Percentiles rank a stretch among this genome's conserved stretches.
Conservation (phyloP, 2,329 filamentous ascomycete species). For the Verticillium nonalfalfae region DNA sequence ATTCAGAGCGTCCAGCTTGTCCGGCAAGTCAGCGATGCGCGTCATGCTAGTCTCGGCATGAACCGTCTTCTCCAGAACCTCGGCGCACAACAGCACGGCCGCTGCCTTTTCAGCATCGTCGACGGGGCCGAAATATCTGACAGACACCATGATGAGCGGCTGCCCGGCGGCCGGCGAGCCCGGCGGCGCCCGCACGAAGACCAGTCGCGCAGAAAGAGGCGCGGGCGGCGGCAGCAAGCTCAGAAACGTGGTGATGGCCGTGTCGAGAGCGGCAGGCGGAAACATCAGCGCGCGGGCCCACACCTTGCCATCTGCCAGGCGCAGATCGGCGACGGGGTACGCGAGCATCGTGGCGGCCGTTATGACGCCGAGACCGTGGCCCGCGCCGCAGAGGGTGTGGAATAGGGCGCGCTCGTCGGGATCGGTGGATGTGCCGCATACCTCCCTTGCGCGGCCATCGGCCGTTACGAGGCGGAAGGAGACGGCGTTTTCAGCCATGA, state of each 20-base stretch:
- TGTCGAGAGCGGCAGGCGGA: constrained; percentile 12
- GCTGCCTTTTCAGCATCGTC: constrained; percentile 16
- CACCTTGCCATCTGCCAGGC: constrained; percentile 19
- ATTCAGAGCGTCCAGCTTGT: constrained; percentile 14
- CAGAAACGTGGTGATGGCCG: constrained; percentile 15
- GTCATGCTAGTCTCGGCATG: constrained; percentile 14
- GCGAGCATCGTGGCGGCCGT: constrained; percentile 17
- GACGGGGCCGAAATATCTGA: constrained; percentile 16
- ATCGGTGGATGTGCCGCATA: constrained; percentile 9
- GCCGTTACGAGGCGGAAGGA: constrained; percentile 20
- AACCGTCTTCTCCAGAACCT: constrained; percentile 13
- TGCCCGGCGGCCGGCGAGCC: constrained; percentile 18
- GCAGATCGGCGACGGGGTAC: constrained; percentile 16
- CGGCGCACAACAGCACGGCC: constrained; percentile 9
- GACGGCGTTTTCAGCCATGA: constrained; percentile 23
- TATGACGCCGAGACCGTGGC: constrained; percentile 25
- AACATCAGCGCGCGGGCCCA: constrained; percentile 25
- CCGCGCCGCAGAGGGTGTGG: constrained; percentile 23
- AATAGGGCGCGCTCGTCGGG: constrained; percentile 20
- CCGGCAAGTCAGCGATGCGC: constrained; percentile 15
- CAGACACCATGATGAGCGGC: constrained; percentile 19
- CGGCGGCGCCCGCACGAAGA: constrained; percentile 20
- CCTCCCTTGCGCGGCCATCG: neutral
- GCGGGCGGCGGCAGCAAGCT: constrained; percentile 11
- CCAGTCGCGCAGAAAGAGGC: constrained; percentile 12